phyloP scores from a whole-genome alignment of 306 rosid species.

The Fagus sylvatica region DNA sequence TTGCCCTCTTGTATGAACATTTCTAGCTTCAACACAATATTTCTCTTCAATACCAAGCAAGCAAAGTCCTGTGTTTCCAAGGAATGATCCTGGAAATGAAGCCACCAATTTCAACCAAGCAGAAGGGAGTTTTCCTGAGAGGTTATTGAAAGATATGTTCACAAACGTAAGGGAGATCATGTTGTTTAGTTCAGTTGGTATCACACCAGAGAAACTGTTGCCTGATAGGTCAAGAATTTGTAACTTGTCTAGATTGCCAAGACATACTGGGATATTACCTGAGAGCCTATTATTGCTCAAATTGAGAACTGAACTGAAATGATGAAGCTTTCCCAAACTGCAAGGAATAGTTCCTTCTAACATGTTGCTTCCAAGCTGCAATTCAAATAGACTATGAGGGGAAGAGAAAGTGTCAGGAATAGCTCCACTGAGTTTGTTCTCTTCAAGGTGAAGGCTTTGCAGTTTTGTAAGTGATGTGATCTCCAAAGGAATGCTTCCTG shows the following conservation, averaged over 20 bases:
- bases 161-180: constrained; percentile 28
- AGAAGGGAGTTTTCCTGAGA: constrained; percentile 24
- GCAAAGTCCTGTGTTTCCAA: constrained; percentile 22
- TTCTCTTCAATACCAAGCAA: constrained; percentile 16
- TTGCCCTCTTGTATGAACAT: not conserved
- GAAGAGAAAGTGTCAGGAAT: constrained; percentile 22
- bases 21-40: constrained; percentile 11
- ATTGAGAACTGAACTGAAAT: constrained; percentile 16
- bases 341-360: constrained; percentile 19
- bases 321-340: constrained; percentile 16
- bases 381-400: constrained; percentile 9
- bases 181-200: constrained; percentile 16
- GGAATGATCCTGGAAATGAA: constrained; percentile 25
- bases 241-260: constrained; percentile 22
- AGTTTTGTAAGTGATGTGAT: constrained; percentile 16
- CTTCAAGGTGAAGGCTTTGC: constrained; percentile 22
- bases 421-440: constrained; percentile 15
- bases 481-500: constrained; percentile 23
- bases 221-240: constrained; percentile 23
- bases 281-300: constrained; percentile 25
- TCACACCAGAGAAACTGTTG: constrained; percentile 14
- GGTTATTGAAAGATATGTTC: constrained; percentile 19
- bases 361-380: constrained; percentile 25
- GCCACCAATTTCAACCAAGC: constrained; percentile 21
- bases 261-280: constrained; percentile 18